Base-by-base conservation (phyloP, 73 alveolate genomes). In the Paramecium pentaurelia region DNA sequence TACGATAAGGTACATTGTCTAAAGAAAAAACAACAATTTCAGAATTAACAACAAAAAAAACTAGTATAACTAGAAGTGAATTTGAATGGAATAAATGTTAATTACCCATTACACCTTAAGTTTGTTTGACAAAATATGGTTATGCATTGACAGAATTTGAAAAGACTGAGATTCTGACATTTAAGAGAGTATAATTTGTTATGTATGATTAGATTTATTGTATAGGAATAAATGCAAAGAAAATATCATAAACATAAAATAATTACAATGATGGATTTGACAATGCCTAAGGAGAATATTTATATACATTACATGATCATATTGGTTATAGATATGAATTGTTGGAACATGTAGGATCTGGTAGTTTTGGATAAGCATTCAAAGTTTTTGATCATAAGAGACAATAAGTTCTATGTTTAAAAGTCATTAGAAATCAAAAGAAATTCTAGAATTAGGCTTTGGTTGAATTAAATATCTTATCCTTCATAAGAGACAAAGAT, bases 301-400 rank as follows among this genome's bases (percentile, higher is more conserved):
- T 70, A 12, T 88, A 85, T 71, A 42, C 90, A 36, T 25, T 88
- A 36, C 64, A 73, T 34, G 96, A 93, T 77, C 96, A 93, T 22
- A 88, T 93, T 93, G 93, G 92, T 59, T 93, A 88, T 47, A 86
- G 96, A 93, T 93, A 93, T 70, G 96, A 93, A 32, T 14, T 93
- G 11, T 54, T 93, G 28, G 93, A 93, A 42, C 86, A 60, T 16
- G 77, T 93, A 22, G 96, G 96, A 7, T 86, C 92, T 10, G 96
- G 96, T 2, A 68, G 94, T 28, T 93, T 93, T 87, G 96, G 96
- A 49, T 44, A 83, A 28, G 96, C 92, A 27, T 47, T 92, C 8
- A 92, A 92, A 92, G 94, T 84, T 12, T 92, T 68, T 68, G 95
- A 92, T 86, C 95, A 92, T 32, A 92, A 92, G 16, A 80, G 88